A percentile compares a stretch with the other conserved stretches of the same genome.
phyloP scores from a whole-genome alignment of 202 grass and related monocot genomes.

The Dendrocalamus latiflorus region DNA sequence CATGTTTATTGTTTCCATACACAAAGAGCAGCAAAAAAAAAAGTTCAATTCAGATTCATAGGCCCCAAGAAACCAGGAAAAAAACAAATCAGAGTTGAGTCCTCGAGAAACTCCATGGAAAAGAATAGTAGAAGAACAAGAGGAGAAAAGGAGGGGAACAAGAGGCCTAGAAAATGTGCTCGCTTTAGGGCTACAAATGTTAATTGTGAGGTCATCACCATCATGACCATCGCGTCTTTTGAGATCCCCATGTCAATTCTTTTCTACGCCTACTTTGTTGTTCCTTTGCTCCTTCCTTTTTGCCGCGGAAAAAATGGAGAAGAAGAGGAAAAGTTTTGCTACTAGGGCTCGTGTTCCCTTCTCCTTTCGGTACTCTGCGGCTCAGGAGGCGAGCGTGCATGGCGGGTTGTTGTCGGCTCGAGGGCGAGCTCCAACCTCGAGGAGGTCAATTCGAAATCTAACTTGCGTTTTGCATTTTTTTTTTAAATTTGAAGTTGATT shows the following conservation, averaged over 20 bases:
- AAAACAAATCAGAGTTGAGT: not conserved
- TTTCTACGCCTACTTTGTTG: not conserved
- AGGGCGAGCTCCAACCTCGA: not conserved
- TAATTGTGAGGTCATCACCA: constrained; percentile 29
- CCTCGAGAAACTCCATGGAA: not conserved
- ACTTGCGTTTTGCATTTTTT: not conserved
- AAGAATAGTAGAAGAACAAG: not conserved
- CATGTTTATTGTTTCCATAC: not conserved
- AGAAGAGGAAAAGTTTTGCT: not conserved
- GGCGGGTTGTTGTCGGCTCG: constrained; percentile 13
- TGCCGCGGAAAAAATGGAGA: not conserved
- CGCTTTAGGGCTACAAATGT: constrained; percentile 31
- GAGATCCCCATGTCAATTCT: constrained; percentile 8
- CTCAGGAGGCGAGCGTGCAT: constrained; percentile 33
- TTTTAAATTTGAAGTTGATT: not conserved
- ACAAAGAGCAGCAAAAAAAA: not conserved
- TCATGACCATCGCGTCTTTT: constrained; percentile 23
- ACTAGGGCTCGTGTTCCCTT: not conserved
- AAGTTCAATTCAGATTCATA: not conserved
- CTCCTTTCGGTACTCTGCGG: constrained; percentile 22
- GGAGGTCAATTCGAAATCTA: not conserved
- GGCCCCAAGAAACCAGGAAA: not conserved
- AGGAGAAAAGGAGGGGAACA: not conserved
- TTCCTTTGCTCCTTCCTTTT: not conserved
- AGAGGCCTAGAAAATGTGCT: constrained; percentile 29